These are phyloP conservation scores for Peniophora sp. DNA, from an alignment of 1,284 basidiomycete genomes.

Conservation along the genomic window DNA sequence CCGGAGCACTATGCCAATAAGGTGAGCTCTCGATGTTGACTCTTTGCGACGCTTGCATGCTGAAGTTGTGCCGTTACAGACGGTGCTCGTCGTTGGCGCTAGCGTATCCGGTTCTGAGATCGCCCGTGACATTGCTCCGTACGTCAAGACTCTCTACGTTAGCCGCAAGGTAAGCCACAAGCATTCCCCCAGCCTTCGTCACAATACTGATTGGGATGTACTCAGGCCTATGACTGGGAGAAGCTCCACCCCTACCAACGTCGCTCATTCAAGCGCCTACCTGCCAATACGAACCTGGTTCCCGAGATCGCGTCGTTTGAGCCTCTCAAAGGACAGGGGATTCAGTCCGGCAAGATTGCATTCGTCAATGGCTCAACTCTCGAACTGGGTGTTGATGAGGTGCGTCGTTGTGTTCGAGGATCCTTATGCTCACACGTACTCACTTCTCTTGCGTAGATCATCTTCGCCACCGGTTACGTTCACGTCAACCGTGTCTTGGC, in stretches of 20 bases:
- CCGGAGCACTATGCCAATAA: constrained; percentile 1
- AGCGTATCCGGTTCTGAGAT: not conserved
- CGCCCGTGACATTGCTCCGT: constrained; percentile 2
- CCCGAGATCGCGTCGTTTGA: constrained; percentile 7
- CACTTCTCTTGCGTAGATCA: not conserved
- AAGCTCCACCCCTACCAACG: constrained; percentile 8
- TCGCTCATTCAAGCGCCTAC: constrained; percentile 7
- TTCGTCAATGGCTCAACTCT: constrained; percentile 15
- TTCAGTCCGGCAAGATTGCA: constrained; percentile 10
- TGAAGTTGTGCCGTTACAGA: not conserved
- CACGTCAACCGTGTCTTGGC: not conserved
- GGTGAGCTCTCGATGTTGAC: not conserved
- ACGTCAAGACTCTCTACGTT: constrained; percentile 5
- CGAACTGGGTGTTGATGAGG: constrained; percentile 11
- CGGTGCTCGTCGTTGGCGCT: constrained; percentile 1
- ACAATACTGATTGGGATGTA: too few relatives aligned
- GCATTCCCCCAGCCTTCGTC: too few relatives aligned
- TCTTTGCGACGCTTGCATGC: not conserved
- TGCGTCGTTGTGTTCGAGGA: too few relatives aligned
- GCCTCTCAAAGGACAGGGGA: constrained; percentile 6
- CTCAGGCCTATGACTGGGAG: constrained; percentile 4
- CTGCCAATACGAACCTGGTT: constrained; percentile 2
- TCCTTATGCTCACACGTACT: not conserved
- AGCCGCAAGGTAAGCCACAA: constrained; percentile 2
- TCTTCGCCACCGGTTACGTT: not conserved